Conservation (phyloP, 2,329 filamentous ascomycete genomes). For the Acrocalymma vagum region DNA sequence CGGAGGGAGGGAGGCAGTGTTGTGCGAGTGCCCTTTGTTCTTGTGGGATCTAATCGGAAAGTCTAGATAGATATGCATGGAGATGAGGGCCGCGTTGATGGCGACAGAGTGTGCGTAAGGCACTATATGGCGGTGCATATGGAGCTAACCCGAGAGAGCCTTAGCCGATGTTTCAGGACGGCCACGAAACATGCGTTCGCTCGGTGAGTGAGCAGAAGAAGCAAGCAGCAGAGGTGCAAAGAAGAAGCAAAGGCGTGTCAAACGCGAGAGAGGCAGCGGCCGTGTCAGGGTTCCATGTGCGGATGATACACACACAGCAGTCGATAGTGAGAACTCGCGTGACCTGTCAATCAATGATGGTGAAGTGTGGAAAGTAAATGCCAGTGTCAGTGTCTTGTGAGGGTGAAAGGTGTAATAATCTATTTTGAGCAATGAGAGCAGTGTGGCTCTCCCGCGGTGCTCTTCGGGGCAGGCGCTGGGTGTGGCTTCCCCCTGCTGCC, state of each 20-base stretch:
- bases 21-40: too few species aligned
- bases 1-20: too few species aligned
- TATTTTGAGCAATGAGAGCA: neutral
- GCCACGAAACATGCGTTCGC: slow-evolving; percentile 15
- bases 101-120: too few species aligned
- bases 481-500: slow-evolving; percentile 14
- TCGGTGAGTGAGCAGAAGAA: slow-evolving; percentile 17
- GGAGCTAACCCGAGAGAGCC: neutral
- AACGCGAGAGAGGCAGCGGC: slow-evolving; percentile 15
- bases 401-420: slow-evolving; percentile 3
- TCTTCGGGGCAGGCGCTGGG: slow-evolving; percentile 13
- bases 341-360: slow-evolving; percentile 1
- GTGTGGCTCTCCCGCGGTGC: slow-evolving; percentile 14
- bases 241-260: neutral
- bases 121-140: neutral
- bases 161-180: slow-evolving; percentile 28
- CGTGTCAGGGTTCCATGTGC: slow-evolving; percentile 7
- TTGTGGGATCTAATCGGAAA: too few species aligned
- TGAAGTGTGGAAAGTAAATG: slow-evolving; percentile 1
- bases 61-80: too few species aligned
- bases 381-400: slow-evolving; percentile 8
- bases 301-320: slow-evolving; percentile 7
- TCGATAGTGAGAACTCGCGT: slow-evolving; percentile 1
- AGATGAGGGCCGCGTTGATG: too few species aligned
- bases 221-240: slow-evolving; percentile 5